Evolutionary conservation across 345 rosid species (phyloP).

Genomic region (Euclidium syriacum): DNA sequence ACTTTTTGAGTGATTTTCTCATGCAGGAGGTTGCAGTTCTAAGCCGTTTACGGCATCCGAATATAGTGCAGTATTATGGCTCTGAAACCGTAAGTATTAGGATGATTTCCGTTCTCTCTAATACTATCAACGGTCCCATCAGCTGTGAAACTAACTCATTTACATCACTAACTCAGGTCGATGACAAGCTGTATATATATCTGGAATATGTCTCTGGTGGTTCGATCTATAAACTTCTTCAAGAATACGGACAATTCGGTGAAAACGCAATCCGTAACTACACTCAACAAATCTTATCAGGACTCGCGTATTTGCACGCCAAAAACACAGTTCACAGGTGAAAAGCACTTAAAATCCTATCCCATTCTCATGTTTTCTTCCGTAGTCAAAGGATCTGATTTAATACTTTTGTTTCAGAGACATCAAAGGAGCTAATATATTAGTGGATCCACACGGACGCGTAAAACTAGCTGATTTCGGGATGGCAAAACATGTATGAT

Average conservation of each 20-base stretch:
- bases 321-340: conserved; percentile 76
- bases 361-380: not conserved
- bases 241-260: conserved; percentile 68
- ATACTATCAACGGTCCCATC: not conserved
- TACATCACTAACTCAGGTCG: conserved; percentile 40
- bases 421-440: conserved; percentile 83
- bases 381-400: not conserved
- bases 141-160: not conserved
- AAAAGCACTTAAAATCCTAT: not conserved
- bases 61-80: conserved; percentile 82
- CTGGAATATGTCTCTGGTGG: conserved; percentile 85
- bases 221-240: conserved; percentile 79
- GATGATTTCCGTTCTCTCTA: not conserved
- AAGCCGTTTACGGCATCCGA: conserved; percentile 64
- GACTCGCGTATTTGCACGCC: conserved; percentile 68
- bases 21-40: conserved; percentile 60
- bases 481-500: conserved; percentile 66
- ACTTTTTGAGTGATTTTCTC: not conserved
- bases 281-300: conserved; percentile 74
- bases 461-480: conserved; percentile 79
- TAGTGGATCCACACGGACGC: conserved; percentile 73
- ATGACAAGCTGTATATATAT: conserved; percentile 68
- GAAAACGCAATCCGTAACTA: conserved; percentile 70
- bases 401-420: conserved; percentile 49
- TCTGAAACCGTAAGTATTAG: conserved; percentile 53